Conservation (phyloP, 331 rosid genomes). For the Saraca asoca region DNA sequence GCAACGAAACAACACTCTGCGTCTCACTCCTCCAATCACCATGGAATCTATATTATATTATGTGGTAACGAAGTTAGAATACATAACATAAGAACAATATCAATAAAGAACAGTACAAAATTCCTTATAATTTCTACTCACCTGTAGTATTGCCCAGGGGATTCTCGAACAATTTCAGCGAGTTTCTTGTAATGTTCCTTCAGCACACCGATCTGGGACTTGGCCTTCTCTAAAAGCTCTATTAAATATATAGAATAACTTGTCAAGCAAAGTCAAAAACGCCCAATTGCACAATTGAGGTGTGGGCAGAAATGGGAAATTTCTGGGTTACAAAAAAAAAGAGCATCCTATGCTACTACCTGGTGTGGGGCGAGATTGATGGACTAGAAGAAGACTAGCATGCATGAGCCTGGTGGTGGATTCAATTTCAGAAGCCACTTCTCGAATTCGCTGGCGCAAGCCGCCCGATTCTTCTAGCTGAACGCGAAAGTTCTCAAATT, state of each 20-base stretch:
- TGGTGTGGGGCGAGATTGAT: conserved; percentile 79
- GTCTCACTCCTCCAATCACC: conserved; percentile 96
- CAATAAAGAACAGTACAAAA: neutral
- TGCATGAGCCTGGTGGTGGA: conserved; percentile 70
- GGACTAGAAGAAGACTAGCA: conserved; percentile 78
- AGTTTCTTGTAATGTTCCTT: conserved; percentile 75
- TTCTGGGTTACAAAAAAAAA: neutral
- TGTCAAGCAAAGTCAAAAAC: no score
- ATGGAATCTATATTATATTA: conserved; percentile 64
- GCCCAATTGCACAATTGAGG: neutral
- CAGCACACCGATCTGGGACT: conserved; percentile 60
- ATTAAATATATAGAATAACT: conserved; percentile 21
- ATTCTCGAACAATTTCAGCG: conserved; percentile 62
- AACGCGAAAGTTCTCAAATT: conserved; percentile 66
- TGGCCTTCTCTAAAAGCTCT: conserved; percentile 84
- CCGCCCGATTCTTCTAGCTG: conserved; percentile 79
- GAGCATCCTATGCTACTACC: conserved; percentile 43
- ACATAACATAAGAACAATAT: conserved; percentile 10
- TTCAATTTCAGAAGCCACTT: conserved; percentile 73
- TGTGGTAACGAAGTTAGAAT: neutral
- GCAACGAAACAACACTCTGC: conserved; percentile 79
- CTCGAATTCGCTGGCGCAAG: conserved; percentile 75
- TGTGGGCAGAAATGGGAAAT: neutral
- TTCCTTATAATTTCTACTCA: conserved; percentile 23
- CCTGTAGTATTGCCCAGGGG: conserved; percentile 73